These are phyloP conservation scores for Hanseniaspora singularis DNA, from an alignment of 805 yeast genomes.

Conservation along the genomic window DNA sequence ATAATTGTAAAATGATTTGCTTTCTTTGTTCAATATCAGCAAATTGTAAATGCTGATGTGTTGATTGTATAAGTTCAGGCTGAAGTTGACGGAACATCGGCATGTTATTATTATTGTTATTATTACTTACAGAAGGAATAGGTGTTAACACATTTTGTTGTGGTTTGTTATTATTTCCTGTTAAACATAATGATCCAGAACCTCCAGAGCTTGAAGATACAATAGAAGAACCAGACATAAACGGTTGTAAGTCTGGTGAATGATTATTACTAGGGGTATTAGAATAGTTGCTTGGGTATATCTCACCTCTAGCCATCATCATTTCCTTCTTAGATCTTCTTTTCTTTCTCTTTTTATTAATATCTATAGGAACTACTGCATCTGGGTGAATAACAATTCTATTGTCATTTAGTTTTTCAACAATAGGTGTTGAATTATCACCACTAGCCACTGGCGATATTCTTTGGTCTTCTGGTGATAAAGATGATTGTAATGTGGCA, in stretches of 20 bases:
- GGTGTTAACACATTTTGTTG: neutral
- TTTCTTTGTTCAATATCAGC: neutral
- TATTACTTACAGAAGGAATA: no score
- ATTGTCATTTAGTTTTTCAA: slow-evolving; percentile 24
- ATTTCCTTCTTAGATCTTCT: slow-evolving; percentile 15
- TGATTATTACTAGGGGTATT: neutral
- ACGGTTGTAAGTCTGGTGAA: neutral
- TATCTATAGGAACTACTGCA: slow-evolving; percentile 13
- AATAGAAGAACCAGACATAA: neutral
- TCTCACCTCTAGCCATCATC: slow-evolving; percentile 8
- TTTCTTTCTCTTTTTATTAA: slow-evolving; percentile 14
- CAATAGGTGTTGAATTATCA: slow-evolving; percentile 17
- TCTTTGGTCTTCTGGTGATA: neutral
- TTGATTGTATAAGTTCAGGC: neutral
- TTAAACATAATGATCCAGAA: neutral
- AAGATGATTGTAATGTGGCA: neutral
- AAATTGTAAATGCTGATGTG: neutral
- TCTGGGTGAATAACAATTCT: slow-evolving; percentile 25
- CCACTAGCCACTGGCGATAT: neutral
- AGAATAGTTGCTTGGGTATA: neutral
- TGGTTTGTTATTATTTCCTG: neutral
- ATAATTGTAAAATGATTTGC: slow-evolving; percentile 3
- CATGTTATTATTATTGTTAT: neutral
- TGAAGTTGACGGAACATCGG: neutral
- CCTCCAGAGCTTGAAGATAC: neutral